These are phyloP conservation scores for Colletotrichum aenigma DNA, from an alignment of 2,329 filamentous ascomycete species.

Conservation along the genomic window DNA sequence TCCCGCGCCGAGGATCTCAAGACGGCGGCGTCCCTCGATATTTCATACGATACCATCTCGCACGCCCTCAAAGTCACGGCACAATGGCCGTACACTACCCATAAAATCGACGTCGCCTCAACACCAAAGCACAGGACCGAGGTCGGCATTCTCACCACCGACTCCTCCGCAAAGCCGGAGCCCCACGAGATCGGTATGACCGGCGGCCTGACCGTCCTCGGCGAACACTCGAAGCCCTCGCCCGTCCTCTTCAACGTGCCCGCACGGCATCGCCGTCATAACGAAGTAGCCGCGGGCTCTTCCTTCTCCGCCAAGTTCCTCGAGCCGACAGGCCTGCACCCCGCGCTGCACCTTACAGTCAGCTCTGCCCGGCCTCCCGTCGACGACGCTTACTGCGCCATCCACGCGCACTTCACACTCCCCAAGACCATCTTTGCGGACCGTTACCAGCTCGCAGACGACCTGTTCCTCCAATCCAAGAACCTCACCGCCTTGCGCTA, in stretches of 20 bases:
- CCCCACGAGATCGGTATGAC: conserved; percentile 78
- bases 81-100: conserved; percentile 60
- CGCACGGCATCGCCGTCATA: conserved; percentile 70
- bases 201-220: conserved; percentile 79
- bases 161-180: conserved; percentile 63
- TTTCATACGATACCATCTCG: conserved; percentile 76
- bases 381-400: conserved; percentile 65
- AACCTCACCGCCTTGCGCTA: conserved; percentile 73
- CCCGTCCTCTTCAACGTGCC: conserved; percentile 84
- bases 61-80: conserved; percentile 69
- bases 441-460: conserved; percentile 80
- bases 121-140: conserved; percentile 67
- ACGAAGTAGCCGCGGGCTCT: conserved; percentile 35
- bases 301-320: conserved; percentile 69
- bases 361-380: conserved; percentile 54
- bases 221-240: conserved; percentile 73
- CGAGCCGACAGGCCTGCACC: conserved; percentile 82
- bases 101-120: conserved; percentile 43
- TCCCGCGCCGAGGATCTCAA: conserved; percentile 45
- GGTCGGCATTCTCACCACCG: conserved; percentile 76
- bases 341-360: conserved; percentile 74
- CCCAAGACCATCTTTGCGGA: conserved; percentile 85
- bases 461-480: conserved; percentile 80
- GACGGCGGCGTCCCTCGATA: conserved; percentile 70
- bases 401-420: conserved; percentile 83